These are phyloP conservation scores for Pseudocercospora vitis DNA, from an alignment of 2,329 filamentous ascomycete species.

Conservation along the genomic window DNA sequence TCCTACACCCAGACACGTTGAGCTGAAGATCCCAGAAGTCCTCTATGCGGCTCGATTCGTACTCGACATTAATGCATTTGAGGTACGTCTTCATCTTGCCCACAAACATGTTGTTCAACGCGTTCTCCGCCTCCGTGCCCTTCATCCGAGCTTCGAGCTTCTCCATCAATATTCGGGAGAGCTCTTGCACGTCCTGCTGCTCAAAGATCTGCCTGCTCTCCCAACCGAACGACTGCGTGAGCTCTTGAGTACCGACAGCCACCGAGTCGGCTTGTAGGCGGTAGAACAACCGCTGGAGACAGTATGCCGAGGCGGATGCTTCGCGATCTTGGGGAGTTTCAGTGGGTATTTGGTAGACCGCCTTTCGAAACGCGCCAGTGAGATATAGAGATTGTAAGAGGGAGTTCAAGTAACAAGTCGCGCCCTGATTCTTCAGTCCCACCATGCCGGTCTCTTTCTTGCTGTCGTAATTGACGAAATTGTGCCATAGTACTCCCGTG, in stretches of 20 bases:
- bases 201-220: constrained; percentile 97
- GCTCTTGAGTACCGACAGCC: constrained; percentile 85
- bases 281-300: constrained; percentile 90
- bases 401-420: constrained; percentile 59
- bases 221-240: constrained; percentile 97
- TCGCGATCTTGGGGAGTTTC: constrained; percentile 74
- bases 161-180: constrained; percentile 96
- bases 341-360: constrained; percentile 95
- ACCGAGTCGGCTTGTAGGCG: constrained; percentile 81
- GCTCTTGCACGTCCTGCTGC: constrained; percentile 96
- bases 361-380: constrained; percentile 88
- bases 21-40: constrained; percentile 99
- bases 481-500: constrained; percentile 87
- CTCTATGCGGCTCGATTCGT: constrained; percentile 91
- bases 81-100: constrained; percentile 99
- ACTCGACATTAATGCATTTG: constrained; percentile 96
- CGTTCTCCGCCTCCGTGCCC: constrained; percentile 85
- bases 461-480: constrained; percentile 94
- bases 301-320: constrained; percentile 78
- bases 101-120: constrained; percentile 85
- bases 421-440: constrained; percentile 93
- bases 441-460: constrained; percentile 98
- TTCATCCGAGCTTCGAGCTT: constrained; percentile 98
- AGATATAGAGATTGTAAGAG: constrained; percentile 50
- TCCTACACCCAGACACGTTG: constrained; percentile 92